Percentiles rank a stretch among this genome's conserved stretches.
phyloP scores from a whole-genome alignment of 1,284 basidiomycete species.

The Kwoniella shivajii region DNA sequence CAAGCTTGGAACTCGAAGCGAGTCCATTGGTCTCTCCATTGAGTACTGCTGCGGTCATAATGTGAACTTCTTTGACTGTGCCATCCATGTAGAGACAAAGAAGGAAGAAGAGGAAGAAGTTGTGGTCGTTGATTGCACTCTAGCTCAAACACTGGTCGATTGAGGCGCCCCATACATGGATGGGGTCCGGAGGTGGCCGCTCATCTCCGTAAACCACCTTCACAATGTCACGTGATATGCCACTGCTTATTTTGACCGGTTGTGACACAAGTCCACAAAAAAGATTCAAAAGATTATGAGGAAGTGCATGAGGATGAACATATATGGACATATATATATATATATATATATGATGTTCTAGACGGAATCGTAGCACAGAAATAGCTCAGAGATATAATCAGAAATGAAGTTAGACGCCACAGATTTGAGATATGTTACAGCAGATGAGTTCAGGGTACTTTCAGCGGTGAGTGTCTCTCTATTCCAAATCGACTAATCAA shows the following conservation, averaged over 20 bases:
- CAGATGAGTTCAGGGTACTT: conserved; percentile 92
- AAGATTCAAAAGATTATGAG: too few relatives aligned
- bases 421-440: conserved; percentile 87
- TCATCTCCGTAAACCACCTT: neutral
- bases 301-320: too few relatives aligned
- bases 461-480: conserved; percentile 68
- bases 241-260: neutral
- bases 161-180: neutral
- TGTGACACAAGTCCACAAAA: too few relatives aligned
- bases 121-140: neutral
- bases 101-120: neutral
- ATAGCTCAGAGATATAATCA: too few relatives aligned
- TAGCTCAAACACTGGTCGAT: neutral
- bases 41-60: conserved; percentile 7
- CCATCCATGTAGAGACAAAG: neutral
- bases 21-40: conserved; percentile 4
- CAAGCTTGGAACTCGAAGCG: conserved; percentile 6
- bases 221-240: neutral
- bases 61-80: neutral
- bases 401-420: conserved; percentile 94
- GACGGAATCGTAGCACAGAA: too few relatives aligned
- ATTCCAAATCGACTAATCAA: neutral
- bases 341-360: too few relatives aligned
- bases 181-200: neutral
- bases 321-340: too few relatives aligned